Percentiles rank a stretch among this genome's conserved stretches.
phyloP scores from a whole-genome alignment of 2,329 filamentous ascomycete species.

The Didymosphaeria variabile region DNA sequence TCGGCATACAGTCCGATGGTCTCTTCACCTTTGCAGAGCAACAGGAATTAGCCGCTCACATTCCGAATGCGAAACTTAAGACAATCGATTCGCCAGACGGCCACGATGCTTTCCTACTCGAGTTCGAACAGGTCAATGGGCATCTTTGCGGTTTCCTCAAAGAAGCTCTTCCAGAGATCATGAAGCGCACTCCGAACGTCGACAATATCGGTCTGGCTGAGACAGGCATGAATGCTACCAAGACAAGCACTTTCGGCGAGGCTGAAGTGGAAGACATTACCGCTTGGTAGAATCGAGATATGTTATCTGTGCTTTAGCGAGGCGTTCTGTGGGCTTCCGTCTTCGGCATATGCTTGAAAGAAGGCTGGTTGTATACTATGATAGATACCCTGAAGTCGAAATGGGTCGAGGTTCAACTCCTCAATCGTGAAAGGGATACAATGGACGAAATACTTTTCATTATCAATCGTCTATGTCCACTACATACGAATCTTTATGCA shows the following conservation, averaged over 20 bases:
- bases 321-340: conserved; percentile 40
- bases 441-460: neutral
- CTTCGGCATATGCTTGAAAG: conserved; percentile 52
- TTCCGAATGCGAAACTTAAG: conserved; percentile 79
- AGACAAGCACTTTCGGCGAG: conserved; percentile 93
- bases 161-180: conserved; percentile 86
- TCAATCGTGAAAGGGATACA: conserved; percentile 21
- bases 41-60: conserved; percentile 84
- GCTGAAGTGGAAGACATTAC: conserved; percentile 97
- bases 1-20: conserved; percentile 95
- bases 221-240: conserved; percentile 68
- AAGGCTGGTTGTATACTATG: conserved; percentile 39
- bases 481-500: neutral
- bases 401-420: conserved; percentile 48
- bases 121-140: conserved; percentile 96
- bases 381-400: conserved; percentile 25
- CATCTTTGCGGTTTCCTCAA: conserved; percentile 86
- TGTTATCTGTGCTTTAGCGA: conserved; percentile 27
- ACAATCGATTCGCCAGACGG: conserved; percentile 94
- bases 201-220: conserved; percentile 49
- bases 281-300: conserved; percentile 72
- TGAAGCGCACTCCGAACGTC: conserved; percentile 64
- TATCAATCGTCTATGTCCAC: conserved; percentile 15
- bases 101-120: conserved; percentile 93
- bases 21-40: conserved; percentile 98